Conservation (phyloP, 768 basidiomycete species). For the Tubosaeta sp. region DNA sequence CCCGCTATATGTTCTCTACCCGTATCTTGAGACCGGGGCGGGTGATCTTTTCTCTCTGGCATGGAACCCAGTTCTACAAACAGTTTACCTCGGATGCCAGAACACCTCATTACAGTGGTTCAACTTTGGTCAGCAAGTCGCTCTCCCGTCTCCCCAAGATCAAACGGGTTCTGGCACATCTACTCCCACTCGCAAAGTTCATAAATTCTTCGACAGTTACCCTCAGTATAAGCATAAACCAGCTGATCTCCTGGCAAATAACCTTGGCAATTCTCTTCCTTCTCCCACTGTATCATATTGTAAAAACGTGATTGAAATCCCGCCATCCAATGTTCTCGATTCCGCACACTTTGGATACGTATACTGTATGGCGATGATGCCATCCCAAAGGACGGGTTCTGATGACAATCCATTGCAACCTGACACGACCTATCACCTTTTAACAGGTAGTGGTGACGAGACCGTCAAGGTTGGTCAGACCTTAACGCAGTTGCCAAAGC, state of each 20-base stretch:
- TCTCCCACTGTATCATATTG: slow-evolving; percentile 27
- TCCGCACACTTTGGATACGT: slow-evolving; percentile 95
- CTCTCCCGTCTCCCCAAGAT: slow-evolving; percentile 1
- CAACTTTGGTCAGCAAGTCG: slow-evolving; percentile 41
- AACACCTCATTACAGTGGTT: slow-evolving; percentile 93
- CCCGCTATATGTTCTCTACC: slow-evolving; percentile 68
- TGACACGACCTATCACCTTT: slow-evolving; percentile 44
- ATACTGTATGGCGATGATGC: slow-evolving; percentile 68
- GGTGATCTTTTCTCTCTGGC: slow-evolving; percentile 86
- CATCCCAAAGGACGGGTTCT: slow-evolving; percentile 37
- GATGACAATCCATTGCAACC: slow-evolving; percentile 24
- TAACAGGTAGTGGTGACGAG: slow-evolving; percentile 90
- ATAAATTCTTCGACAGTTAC: slow-evolving; percentile 92
- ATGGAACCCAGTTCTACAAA: slow-evolving; percentile 66
- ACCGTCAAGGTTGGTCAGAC: slow-evolving; percentile 63
- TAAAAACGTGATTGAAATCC: slow-evolving; percentile 45
- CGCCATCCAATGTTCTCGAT: slow-evolving; percentile 67
- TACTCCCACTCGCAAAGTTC: slow-evolving; percentile 50
- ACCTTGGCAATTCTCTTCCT: slow-evolving; percentile 35
- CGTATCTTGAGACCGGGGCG: slow-evolving; percentile 74
- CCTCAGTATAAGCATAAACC: slow-evolving; percentile 65
- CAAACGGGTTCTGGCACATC: slow-evolving; percentile 28
- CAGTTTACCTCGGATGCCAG: slow-evolving; percentile 85
- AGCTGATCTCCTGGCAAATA: slow-evolving; percentile 66
- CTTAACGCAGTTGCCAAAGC: background rate